Conservation (phyloP, 495 filamentous ascomycete species). For the Aspergillus taichungensis region DNA sequence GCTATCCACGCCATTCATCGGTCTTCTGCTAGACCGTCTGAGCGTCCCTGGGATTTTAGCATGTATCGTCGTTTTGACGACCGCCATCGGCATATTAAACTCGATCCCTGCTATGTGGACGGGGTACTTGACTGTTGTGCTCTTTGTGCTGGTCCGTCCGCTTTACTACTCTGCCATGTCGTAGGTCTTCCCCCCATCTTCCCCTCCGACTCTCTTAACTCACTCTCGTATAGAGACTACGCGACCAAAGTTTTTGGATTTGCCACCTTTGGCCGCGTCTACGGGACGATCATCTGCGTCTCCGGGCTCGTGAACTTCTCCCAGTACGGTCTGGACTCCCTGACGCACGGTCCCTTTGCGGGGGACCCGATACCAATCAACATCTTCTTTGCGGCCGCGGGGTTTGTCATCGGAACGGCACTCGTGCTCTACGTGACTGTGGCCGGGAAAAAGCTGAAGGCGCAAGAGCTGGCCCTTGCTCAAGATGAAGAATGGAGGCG, state of each 20-base stretch:
- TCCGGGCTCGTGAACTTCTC: slow-evolving; percentile 79
- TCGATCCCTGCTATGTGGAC: slow-evolving; percentile 62
- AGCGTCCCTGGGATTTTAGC: slow-evolving; percentile 61
- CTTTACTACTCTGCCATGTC: slow-evolving; percentile 46
- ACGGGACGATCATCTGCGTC: slow-evolving; percentile 83
- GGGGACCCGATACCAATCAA: slow-evolving; percentile 78
- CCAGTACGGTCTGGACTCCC: slow-evolving; percentile 69
- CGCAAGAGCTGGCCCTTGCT: slow-evolving; percentile 7
- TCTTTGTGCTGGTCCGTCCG: slow-evolving; percentile 57
- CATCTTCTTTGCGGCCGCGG: slow-evolving; percentile 49
- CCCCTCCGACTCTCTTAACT: slow-evolving; percentile 11
- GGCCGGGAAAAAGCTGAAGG: slow-evolving; percentile 16
- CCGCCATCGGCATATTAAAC: slow-evolving; percentile 69
- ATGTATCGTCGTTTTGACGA: slow-evolving; percentile 63
- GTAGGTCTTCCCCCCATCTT: slow-evolving; percentile 23
- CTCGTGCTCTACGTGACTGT: slow-evolving; percentile 51
- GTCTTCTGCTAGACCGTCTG: slow-evolving; percentile 60
- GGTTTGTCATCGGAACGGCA: slow-evolving; percentile 50
- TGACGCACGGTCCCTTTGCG: slow-evolving; percentile 65
- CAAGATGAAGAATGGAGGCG: slow-evolving; percentile 25
- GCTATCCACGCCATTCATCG: slow-evolving; percentile 77
- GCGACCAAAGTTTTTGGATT: slow-evolving; percentile 93
- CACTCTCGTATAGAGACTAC: slow-evolving; percentile 54
- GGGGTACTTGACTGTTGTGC: slow-evolving; percentile 64
- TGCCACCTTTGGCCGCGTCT: slow-evolving; percentile 85